Evolutionary conservation across 306 rosid genomes (phyloP).

Genomic region (Casuarina equisetifolia): DNA sequence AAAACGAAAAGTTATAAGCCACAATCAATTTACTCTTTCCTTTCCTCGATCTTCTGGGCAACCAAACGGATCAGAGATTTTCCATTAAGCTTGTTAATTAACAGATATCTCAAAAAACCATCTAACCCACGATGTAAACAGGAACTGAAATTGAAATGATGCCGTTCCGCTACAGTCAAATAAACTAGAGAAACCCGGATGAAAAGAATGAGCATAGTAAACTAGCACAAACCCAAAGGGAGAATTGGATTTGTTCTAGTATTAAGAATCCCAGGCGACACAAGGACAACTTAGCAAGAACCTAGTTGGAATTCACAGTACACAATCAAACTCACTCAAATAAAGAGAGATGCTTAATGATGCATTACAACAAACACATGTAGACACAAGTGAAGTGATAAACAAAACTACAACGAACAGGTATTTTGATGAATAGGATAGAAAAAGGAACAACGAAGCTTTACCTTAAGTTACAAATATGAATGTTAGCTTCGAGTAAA

Average conservation of each 20-base stretch:
- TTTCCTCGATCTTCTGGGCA: not conserved
- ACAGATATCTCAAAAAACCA: not conserved
- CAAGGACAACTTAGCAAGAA: not conserved
- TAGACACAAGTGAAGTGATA: not conserved
- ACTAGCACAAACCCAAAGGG: not conserved
- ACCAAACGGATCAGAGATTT: not conserved
- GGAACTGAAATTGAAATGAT: too few relatives aligned
- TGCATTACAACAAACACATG: not conserved
- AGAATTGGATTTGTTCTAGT: not conserved
- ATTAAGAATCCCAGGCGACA: not conserved
- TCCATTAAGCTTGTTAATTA: not conserved
- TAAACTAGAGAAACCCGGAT: slow-evolving; percentile 7
- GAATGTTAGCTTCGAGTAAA: slow-evolving; percentile 11
- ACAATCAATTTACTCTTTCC: too few relatives aligned
- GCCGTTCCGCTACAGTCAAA: not conserved
- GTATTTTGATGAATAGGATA: not conserved
- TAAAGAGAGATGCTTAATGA: not conserved
- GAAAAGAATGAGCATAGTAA: not conserved
- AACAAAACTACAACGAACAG: not conserved
- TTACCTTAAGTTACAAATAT: slow-evolving; percentile 20
- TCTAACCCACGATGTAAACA: not conserved
- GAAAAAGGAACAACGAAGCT: slow-evolving; percentile 20
- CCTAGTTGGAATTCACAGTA: not conserved
- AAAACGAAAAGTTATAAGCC: not conserved
- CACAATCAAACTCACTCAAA: not conserved